These are phyloP conservation scores for Papiliotrema fonsecae DNA, from an alignment of 1,284 basidiomycete species.

Conservation along the genomic window DNA sequence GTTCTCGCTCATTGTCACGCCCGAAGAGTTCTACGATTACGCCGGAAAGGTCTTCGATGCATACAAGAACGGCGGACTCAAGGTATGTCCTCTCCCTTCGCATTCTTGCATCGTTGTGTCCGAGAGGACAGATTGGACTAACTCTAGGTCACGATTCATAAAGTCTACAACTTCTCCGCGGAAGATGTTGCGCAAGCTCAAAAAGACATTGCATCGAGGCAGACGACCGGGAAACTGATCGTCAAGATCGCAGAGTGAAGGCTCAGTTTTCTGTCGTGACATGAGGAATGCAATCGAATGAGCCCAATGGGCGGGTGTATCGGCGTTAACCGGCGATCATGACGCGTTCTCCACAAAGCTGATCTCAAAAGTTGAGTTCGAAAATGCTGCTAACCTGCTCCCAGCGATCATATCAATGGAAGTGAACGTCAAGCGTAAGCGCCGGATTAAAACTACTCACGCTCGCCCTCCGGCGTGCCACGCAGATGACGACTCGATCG, in stretches of 20 bases:
- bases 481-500: too few species aligned
- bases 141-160: constrained; percentile 58
- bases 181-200: constrained; percentile 77
- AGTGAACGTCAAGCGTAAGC: too few species aligned
- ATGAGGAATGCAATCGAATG: too few species aligned
- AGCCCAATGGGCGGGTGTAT: too few species aligned
- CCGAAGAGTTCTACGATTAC: constrained; percentile 67
- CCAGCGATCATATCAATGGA: too few species aligned
- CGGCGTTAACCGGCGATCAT: too few species aligned
- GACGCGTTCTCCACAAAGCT: too few species aligned
- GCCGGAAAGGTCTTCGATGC: constrained; percentile 63
- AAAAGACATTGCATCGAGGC: constrained; percentile 68
- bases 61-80: constrained; percentile 60
- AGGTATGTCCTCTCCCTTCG: constrained; percentile 41
- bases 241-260: constrained; percentile 50
- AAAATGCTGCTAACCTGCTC: too few species aligned
- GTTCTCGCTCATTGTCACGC: constrained; percentile 60
- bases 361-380: too few species aligned
- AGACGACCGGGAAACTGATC: constrained; percentile 76
- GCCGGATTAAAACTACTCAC: too few species aligned
- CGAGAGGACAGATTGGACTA: background rate
- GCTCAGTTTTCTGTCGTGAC: too few species aligned
- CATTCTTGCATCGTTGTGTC: background rate
- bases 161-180: constrained; percentile 76
- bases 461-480: too few species aligned